Conservation (phyloP, 768 basidiomycete genomes). For the Terana coerulea region DNA sequence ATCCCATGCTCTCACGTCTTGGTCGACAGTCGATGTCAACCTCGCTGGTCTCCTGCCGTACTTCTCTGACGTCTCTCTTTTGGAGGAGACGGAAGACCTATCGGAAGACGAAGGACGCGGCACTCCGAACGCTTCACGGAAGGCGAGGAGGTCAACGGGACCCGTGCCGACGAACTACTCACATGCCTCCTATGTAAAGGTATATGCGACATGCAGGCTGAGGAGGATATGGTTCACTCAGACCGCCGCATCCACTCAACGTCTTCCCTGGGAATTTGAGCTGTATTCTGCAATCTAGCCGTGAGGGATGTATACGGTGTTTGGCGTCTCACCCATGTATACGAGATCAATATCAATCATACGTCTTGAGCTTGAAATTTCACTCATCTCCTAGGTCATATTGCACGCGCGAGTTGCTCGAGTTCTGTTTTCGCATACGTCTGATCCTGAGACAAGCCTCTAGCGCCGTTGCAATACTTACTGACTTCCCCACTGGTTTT, state of each 20-base stretch:
- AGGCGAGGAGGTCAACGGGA: neutral
- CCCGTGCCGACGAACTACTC: constrained; percentile 53
- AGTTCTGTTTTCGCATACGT: too few species aligned
- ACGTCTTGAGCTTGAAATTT: too few species aligned
- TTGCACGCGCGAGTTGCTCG: too few species aligned
- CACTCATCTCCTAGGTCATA: too few species aligned
- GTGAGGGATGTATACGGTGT: too few species aligned
- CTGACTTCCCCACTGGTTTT: too few species aligned
- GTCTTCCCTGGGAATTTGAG: constrained; percentile 73
- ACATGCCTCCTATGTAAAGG: constrained; percentile 67
- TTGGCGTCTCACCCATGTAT: too few species aligned
- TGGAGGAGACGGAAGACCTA: constrained; percentile 14
- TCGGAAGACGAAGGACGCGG: constrained; percentile 22
- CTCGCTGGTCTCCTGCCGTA: constrained; percentile 57
- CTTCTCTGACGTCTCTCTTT: constrained; percentile 49
- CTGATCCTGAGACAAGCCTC: too few species aligned
- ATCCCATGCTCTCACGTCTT: constrained; percentile 58
- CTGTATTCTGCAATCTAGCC: constrained; percentile 51
- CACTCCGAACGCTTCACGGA: constrained; percentile 15
- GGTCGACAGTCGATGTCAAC: constrained; percentile 63
- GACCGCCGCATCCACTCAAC: constrained; percentile 44
- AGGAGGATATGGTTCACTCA: constrained; percentile 76
- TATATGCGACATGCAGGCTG: constrained; percentile 76
- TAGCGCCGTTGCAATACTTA: too few species aligned
- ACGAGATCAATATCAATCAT: too few species aligned